Evolutionary conservation across 805 yeast species (phyloP).

Genomic region (Ogataea kodamae): DNA sequence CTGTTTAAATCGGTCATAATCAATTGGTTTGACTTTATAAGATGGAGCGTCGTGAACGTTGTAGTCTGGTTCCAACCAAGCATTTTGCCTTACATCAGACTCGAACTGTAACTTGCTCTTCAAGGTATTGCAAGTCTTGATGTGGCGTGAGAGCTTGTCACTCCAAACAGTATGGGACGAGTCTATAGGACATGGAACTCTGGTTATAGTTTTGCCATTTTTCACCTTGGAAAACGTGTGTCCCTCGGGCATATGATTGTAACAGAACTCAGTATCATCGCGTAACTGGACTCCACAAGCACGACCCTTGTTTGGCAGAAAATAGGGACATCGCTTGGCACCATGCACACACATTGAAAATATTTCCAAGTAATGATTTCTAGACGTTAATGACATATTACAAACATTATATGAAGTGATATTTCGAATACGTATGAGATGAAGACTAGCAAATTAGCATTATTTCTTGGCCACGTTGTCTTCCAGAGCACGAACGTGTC

Average conservation of each 20-base stretch:
- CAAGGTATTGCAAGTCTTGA: slow-evolving; percentile 56
- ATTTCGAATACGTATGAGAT: slow-evolving; percentile 3
- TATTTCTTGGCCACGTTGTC: slow-evolving; percentile 31
- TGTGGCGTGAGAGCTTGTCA: slow-evolving; percentile 51
- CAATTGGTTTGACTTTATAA: slow-evolving; percentile 5
- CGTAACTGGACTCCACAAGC: slow-evolving; percentile 61
- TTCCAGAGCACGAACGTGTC: slow-evolving; percentile 64
- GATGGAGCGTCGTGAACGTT: slow-evolving; percentile 36
- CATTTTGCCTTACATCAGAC: slow-evolving; percentile 27
- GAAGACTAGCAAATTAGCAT: background rate
- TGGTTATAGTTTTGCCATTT: slow-evolving; percentile 29
- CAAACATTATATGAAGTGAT: slow-evolving; percentile 5
- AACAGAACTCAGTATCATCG: slow-evolving; percentile 49
- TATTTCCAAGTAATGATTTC: slow-evolving; percentile 3
- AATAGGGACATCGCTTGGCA: slow-evolving; percentile 42
- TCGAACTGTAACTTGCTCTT: slow-evolving; percentile 30
- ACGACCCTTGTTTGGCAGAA: slow-evolving; percentile 48
- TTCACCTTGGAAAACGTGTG: slow-evolving; percentile 16
- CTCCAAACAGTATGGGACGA: slow-evolving; percentile 71
- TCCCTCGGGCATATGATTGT: slow-evolving; percentile 48
- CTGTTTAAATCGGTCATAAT: slow-evolving; percentile 22
- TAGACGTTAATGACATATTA: too few species aligned
- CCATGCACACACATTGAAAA: slow-evolving; percentile 4
- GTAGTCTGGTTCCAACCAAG: slow-evolving; percentile 48
- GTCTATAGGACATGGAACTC: slow-evolving; percentile 77